Percentiles rank a stretch among this genome's conserved stretches.
phyloP scores from a whole-genome alignment of 2,329 filamentous ascomycete species.

The Aspergillus brunneoviolaceus region DNA sequence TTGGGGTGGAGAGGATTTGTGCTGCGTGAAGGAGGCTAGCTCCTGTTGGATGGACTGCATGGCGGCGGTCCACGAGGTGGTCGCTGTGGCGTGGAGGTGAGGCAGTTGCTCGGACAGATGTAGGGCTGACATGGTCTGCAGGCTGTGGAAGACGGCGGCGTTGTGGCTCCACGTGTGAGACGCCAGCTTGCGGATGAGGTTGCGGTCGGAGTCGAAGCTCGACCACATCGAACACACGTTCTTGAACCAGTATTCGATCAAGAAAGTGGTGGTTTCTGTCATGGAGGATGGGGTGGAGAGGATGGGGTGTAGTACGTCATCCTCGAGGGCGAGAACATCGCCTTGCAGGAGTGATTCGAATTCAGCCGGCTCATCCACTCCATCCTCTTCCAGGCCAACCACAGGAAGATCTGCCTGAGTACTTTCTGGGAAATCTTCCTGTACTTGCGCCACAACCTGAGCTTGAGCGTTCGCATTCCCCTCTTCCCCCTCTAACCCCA shows the following conservation, averaged over 20 bases:
- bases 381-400: background rate
- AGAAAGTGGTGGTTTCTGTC: background rate
- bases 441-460: no score
- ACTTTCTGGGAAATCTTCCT: no score
- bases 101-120: background rate
- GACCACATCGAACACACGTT: background rate
- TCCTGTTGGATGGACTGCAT: background rate
- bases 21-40: background rate
- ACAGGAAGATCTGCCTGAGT: no score
- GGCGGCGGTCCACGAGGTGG: background rate
- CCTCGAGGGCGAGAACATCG: background rate
- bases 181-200: background rate
- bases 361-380: background rate
- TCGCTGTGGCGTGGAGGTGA: background rate
- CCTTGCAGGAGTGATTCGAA: background rate
- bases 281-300: background rate
- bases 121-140: background rate
- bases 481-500: background rate
- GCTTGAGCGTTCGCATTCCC: no score
- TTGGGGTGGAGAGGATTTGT: background rate
- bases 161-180: background rate
- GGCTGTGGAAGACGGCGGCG: background rate
- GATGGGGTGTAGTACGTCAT: background rate
- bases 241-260: slow-evolving; percentile 1
- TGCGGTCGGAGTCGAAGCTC: background rate